phyloP scores from a whole-genome alignment of 768 basidiomycete genomes.

The Termitomyces eurrhizus region DNA sequence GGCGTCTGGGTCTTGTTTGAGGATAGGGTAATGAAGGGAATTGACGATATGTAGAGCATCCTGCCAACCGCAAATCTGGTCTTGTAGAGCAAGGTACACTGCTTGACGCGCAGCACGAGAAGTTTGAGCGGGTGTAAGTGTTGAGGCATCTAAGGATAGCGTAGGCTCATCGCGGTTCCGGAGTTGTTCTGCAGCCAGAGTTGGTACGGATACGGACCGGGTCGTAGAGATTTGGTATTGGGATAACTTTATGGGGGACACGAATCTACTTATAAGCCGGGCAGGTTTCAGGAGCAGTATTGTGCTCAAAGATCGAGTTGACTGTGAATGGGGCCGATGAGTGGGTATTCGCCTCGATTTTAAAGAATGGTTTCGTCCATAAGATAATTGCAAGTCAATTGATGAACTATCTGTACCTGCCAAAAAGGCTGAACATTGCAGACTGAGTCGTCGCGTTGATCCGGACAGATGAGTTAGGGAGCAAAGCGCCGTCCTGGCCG shows the following conservation, averaged over 20 bases:
- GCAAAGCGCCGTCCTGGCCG: conserved; percentile 40
- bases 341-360: not conserved
- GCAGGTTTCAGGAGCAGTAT: not conserved
- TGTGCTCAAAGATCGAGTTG: not conserved
- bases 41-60: conserved; percentile 56
- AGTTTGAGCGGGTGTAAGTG: conserved; percentile 16
- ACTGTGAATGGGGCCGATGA: not conserved
- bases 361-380: not conserved
- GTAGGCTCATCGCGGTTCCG: not conserved
- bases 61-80: conserved; percentile 31
- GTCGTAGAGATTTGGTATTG: not conserved
- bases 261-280: too few species aligned
- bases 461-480: conserved; percentile 2
- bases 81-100: conserved; percentile 40
- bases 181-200: conserved; percentile 1
- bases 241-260: not conserved
- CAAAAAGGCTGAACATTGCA: not conserved
- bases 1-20: conserved; percentile 17
- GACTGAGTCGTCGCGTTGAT: not conserved
- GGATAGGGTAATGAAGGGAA: conserved; percentile 36
- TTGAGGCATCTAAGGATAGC: not conserved
- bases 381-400: not conserved
- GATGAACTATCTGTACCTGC: not conserved
- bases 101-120: conserved; percentile 34
- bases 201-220: not conserved